These are phyloP conservation scores for Fusarium miscanthi DNA, from an alignment of 2,329 filamentous ascomycete genomes.

Conservation along the genomic window DNA sequence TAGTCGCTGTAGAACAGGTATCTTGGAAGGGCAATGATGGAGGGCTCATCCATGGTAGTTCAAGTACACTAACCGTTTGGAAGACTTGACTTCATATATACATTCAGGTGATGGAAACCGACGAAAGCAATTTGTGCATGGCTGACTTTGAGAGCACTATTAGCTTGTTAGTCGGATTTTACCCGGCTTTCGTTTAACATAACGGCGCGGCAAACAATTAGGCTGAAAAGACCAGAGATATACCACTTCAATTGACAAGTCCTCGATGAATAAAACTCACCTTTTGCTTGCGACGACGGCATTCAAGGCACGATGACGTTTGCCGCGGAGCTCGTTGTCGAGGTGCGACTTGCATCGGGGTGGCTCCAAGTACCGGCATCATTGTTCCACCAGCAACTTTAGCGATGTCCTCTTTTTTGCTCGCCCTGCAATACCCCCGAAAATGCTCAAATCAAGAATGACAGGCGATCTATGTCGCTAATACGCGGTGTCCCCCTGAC, in stretches of 20 bases:
- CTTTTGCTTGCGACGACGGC: constrained; percentile 64
- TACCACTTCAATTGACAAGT: neutral
- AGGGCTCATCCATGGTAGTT: neutral
- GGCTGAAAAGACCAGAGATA: neutral
- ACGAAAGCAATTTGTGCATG: constrained; percentile 64
- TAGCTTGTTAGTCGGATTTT: neutral
- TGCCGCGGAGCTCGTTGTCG: constrained; percentile 42
- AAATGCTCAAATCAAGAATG: neutral
- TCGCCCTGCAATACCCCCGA: neutral
- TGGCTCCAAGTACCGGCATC: constrained; percentile 31
- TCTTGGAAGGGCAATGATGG: neutral
- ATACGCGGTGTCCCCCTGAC: constrained; percentile 1
- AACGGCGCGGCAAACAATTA: neutral
- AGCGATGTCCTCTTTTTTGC: neutral
- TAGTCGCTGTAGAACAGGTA: neutral
- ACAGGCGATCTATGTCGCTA: neutral
- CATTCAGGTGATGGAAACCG: constrained; percentile 64
- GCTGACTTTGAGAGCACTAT: constrained; percentile 65
- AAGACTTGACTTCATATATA: constrained; percentile 55
- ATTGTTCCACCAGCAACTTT: constrained; percentile 22
- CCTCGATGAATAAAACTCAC: constrained; percentile 44
- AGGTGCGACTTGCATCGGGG: constrained; percentile 36
- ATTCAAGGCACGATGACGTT: constrained; percentile 62
- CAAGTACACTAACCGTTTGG: constrained; percentile 30
- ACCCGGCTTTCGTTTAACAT: too few relatives aligned